Conservation (phyloP, 176 grass and related monocot species). For the Aegilops sharonensis region DNA sequence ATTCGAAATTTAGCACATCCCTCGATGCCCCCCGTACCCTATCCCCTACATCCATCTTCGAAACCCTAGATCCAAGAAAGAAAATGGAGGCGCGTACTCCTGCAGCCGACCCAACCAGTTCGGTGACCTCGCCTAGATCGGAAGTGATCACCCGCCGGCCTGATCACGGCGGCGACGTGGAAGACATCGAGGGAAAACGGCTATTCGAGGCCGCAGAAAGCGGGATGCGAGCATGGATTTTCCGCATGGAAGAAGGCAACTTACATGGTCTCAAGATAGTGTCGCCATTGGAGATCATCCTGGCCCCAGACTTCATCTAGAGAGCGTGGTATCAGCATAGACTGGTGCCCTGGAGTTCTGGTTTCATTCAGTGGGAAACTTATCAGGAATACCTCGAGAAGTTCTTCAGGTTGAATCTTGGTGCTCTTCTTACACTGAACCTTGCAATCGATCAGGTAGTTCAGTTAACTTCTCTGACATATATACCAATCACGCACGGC, state of each 20-base stretch:
- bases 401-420: neutral
- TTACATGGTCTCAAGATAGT: neutral
- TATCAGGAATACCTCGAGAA: neutral
- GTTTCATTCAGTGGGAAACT: neutral
- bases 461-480: neutral
- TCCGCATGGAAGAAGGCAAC: neutral
- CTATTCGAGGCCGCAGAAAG: too few species aligned
- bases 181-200: too few species aligned
- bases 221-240: neutral
- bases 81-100: too few species aligned
- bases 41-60: too few species aligned
- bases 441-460: neutral
- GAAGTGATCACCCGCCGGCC: too few species aligned
- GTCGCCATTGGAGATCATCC: neutral
- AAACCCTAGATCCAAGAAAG: too few species aligned
- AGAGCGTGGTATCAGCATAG: neutral
- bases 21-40: too few species aligned
- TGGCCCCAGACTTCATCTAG: neutral
- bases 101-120: too few species aligned
- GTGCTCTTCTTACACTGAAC: neutral
- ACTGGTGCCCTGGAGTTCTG: neutral
- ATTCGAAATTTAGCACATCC: too few species aligned
- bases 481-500: neutral
- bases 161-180: too few species aligned
- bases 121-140: too few species aligned